These are phyloP conservation scores for Pythium insidiosum DNA, from an alignment of 352 stramenopile species.

Conservation along the genomic window DNA sequence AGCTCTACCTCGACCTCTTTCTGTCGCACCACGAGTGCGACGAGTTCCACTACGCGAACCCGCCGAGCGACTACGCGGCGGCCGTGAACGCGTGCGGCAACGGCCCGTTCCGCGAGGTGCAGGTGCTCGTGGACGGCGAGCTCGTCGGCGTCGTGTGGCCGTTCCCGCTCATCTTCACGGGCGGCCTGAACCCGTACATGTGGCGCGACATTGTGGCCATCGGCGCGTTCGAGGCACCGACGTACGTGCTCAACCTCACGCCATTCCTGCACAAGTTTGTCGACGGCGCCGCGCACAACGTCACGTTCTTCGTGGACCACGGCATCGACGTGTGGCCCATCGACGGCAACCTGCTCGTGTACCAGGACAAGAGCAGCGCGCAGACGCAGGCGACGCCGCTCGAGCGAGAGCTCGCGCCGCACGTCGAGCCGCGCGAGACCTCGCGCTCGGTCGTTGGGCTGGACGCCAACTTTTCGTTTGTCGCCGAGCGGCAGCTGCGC, in stretches of 20 bases:
- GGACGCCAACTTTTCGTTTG: conserved; percentile 41
- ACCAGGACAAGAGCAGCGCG: conserved; percentile 27
- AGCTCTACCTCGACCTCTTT: conserved; percentile 63
- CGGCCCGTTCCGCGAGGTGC: conserved; percentile 60
- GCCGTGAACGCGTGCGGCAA: conserved; percentile 21
- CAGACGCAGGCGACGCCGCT: conserved; percentile 32
- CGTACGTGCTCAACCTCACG: conserved; percentile 66
- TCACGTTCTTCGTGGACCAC: conserved; percentile 54
- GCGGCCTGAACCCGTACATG: conserved; percentile 65
- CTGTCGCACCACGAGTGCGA: conserved; percentile 69
- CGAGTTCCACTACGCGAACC: conserved; percentile 72
- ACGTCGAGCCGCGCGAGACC: conserved; percentile 14
- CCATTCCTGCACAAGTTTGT: conserved; percentile 61
- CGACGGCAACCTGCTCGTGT: conserved; percentile 54
- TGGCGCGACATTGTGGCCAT: conserved; percentile 72
- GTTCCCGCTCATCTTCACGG: conserved; percentile 72
- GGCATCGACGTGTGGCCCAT: conserved; percentile 66
- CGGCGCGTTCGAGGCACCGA: conserved; percentile 61
- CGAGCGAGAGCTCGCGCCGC: conserved; percentile 18
- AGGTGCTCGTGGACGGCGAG: conserved; percentile 54
- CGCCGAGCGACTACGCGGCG: conserved; percentile 24
- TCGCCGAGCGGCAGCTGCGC: conserved; percentile 25
- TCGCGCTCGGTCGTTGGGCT: conserved; percentile 11
- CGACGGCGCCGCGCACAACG: conserved; percentile 32
- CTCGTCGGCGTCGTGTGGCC: conserved; percentile 63